These are phyloP conservation scores for Saccharomyces hybrid DNA, from an alignment of 1,139 yeast genomes.

Conservation along the genomic window DNA sequence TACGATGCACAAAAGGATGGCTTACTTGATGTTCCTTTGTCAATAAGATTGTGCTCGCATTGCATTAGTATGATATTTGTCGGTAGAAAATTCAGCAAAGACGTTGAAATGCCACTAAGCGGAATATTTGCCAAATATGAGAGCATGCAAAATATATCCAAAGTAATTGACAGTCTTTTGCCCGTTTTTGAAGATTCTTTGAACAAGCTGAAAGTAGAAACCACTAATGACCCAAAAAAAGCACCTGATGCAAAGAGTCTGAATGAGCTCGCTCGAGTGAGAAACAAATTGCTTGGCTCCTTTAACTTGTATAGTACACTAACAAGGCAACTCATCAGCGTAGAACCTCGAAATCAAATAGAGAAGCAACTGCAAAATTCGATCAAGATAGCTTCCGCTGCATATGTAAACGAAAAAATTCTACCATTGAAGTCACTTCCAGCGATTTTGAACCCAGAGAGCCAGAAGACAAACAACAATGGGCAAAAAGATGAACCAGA, in stretches of 20 bases:
- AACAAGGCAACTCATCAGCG: conserved; percentile 35
- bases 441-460: conserved; percentile 31
- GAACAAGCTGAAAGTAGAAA: conserved; percentile 30
- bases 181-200: conserved; percentile 39
- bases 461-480: conserved; percentile 1
- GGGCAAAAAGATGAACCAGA: conserved; percentile 14
- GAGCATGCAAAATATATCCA: conserved; percentile 33
- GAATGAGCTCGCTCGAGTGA: conserved; percentile 35
- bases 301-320: conserved; percentile 41
- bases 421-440: conserved; percentile 48
- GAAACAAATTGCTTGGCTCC: conserved; percentile 38
- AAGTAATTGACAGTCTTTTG: conserved; percentile 34
- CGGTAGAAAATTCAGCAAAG: conserved; percentile 45
- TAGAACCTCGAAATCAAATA: conserved; percentile 31
- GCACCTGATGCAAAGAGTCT: conserved; percentile 30
- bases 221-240: conserved; percentile 15
- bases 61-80: conserved; percentile 61
- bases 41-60: conserved; percentile 53
- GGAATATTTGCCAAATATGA: conserved; percentile 28
- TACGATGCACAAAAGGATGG: conserved; percentile 15
- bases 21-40: conserved; percentile 19
- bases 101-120: conserved; percentile 26
- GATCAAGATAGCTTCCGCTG: conserved; percentile 40
- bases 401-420: conserved; percentile 48
- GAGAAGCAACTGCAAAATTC: conserved; percentile 41